A percentile compares a stretch with the other conserved stretches of the same genome.
Evolutionary conservation across 176 grass and related monocot genomes (phyloP).

Genomic region (Zoysia pacifica): DNA sequence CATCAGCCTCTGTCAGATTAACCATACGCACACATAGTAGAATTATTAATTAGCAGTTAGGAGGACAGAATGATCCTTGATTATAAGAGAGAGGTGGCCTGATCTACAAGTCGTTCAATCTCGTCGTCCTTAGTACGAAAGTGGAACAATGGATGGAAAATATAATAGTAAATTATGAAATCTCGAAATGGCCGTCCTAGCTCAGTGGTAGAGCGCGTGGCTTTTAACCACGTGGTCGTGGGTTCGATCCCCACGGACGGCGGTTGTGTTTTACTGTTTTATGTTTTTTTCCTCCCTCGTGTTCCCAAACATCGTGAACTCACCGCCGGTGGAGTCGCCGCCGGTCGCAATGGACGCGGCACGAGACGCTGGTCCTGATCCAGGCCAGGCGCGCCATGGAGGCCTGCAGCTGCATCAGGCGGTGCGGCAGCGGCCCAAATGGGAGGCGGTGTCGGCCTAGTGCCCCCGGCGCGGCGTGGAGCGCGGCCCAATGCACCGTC

Average conservation of each 20-base stretch:
- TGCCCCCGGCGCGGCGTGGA: too few species aligned
- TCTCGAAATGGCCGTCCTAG: constrained; percentile 30
- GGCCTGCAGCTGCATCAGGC: not conserved
- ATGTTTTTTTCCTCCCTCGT: not conserved
- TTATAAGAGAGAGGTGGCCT: not conserved
- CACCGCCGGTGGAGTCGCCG: not conserved
- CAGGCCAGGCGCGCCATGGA: too few species aligned
- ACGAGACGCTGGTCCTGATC: too few species aligned
- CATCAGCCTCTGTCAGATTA: not conserved
- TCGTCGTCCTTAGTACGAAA: not conserved
- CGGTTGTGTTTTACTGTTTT: not conserved
- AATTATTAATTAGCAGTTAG: not conserved
- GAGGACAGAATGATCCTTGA: not conserved
- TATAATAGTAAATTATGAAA: too few species aligned
- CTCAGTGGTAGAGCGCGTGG: constrained; percentile 63
- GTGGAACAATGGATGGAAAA: not conserved
- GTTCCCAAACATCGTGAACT: too few species aligned
- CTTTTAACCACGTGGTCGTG: constrained; percentile 68
- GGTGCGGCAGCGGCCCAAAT: not conserved
- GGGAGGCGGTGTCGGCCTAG: too few species aligned
- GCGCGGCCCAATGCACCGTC: too few species aligned
- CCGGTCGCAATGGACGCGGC: not conserved
- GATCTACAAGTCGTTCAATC: not conserved
- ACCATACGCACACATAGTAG: not conserved
- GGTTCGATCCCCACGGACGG: constrained; percentile 59